phyloP scores from a whole-genome alignment of 2,329 filamentous ascomycete species.

The Aspergillus quadrilineatus region DNA sequence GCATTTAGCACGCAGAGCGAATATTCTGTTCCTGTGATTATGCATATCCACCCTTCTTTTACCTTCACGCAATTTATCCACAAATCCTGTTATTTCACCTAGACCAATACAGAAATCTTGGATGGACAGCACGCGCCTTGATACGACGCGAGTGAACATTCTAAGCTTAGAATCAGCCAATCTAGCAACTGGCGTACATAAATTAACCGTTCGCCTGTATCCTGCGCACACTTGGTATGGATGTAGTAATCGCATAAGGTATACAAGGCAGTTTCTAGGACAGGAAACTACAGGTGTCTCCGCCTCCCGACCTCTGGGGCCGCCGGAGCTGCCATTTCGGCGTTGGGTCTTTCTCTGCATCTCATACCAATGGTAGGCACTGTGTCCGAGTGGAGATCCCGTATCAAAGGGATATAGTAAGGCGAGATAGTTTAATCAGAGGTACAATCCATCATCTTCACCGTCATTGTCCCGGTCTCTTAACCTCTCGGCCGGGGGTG shows the following conservation, averaged over 20 bases:
- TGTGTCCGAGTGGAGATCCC: not conserved
- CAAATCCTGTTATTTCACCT: conserved; percentile 8
- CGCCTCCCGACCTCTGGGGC: no score
- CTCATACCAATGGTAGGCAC: not conserved
- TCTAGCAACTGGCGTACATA: not conserved
- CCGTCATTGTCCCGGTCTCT: conserved; percentile 2
- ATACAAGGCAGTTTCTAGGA: no score
- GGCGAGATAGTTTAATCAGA: conserved; percentile 18
- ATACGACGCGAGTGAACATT: not conserved
- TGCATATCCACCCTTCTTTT: conserved; percentile 17
- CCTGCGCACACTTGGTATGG: not conserved
- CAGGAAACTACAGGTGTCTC: no score
- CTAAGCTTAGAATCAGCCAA: not conserved
- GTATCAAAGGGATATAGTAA: no score
- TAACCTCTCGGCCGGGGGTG: not conserved
- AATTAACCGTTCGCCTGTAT: not conserved
- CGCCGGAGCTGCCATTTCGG: no score
- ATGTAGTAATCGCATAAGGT: no score
- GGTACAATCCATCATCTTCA: conserved; percentile 29
- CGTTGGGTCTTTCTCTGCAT: not conserved
- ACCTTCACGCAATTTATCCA: not conserved
- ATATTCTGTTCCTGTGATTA: conserved; percentile 23
- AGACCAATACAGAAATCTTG: conserved; percentile 17
- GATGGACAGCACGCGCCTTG: conserved; percentile 9
- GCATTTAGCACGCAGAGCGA: conserved; percentile 40